Evolutionary conservation across 2,329 filamentous ascomycete species (phyloP), one percentile per base, ranked within the genome.

Genomic region (Monilinia aucupariae): DNA sequence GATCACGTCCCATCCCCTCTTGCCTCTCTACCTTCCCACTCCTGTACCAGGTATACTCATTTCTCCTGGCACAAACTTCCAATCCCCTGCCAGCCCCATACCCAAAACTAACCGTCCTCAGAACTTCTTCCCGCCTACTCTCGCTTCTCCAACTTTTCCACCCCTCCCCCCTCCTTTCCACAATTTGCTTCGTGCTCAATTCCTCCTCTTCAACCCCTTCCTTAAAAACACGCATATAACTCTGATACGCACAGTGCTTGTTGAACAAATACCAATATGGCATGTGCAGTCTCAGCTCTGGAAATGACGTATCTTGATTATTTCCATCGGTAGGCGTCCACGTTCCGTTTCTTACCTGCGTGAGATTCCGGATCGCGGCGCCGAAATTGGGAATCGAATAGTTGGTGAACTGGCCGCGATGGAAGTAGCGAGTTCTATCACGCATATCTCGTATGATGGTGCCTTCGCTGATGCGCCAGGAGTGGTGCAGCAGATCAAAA

Each of bases 401-500:
- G 13, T 34, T 51, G 9, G 27, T 20, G 17, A 13, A 52, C 4
- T 22, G 15, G 12, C n/a, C 37, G 0, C 3, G 10, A n/a, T 53
- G 27, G 8, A 22, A 34, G 17, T 8, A 61, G 13, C n/a, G 32
- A 13, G 9, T 39, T 13, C 32, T 20, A 4, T 61, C n/a, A 7
- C 25, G 2, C 1, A 9, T 5, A 13, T 45, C 15, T 5, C 22
- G n/a, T 0, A 43, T 17, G 30, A 53, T 20, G 6, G 4, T 13
- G 10, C 48, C 49, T 20, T 51, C n/a, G n/a, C n/a, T 51, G 5
- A 61, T 27, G n/a, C 59, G 48, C 59, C 59, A 61, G 6, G 39
- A 12, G 10, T 32, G 49, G 12, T 61, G 20, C 17, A 32, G 10
- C 13, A 61, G 49, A 15, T 61, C 59, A 9, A 54, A 61, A 45